A percentile compares a stretch with the other conserved stretches of the same genome.
These are phyloP conservation scores for Cercospora nicotianae DNA, from an alignment of 2,329 filamentous ascomycete genomes.

Conservation along the genomic window DNA sequence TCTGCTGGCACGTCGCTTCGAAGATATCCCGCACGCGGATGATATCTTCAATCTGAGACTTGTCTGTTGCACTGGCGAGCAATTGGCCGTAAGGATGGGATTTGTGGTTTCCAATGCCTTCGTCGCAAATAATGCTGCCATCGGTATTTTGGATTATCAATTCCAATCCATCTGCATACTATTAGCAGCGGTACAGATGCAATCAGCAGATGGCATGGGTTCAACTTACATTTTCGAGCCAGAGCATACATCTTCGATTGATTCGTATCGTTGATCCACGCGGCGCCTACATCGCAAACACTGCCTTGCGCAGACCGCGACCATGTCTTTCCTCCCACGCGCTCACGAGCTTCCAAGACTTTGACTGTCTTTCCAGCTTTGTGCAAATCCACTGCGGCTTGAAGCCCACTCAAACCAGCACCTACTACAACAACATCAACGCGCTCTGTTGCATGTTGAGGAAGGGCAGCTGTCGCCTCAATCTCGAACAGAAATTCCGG, in stretches of 20 bases:
- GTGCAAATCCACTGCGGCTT: slow-evolving; percentile 34
- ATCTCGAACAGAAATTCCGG: slow-evolving; percentile 33
- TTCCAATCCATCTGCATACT: slow-evolving; percentile 40
- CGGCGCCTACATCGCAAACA: slow-evolving; percentile 55
- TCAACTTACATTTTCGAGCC: slow-evolving; percentile 36
- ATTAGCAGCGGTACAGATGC: background rate
- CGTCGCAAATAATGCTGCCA: slow-evolving; percentile 49
- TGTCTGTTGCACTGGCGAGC: slow-evolving; percentile 26
- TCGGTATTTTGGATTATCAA: slow-evolving; percentile 51
- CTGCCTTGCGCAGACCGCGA: slow-evolving; percentile 39
- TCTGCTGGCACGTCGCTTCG: slow-evolving; percentile 43
- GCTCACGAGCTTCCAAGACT: slow-evolving; percentile 39
- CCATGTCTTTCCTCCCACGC: slow-evolving; percentile 50
- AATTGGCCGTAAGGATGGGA: slow-evolving; percentile 40
- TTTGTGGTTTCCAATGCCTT: slow-evolving; percentile 39
- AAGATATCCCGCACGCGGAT: slow-evolving; percentile 40
- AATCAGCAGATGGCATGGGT: background rate
- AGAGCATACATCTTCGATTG: slow-evolving; percentile 51
- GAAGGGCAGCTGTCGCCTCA: slow-evolving; percentile 30
- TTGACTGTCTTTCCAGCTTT: slow-evolving; percentile 32
- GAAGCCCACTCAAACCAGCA: slow-evolving; percentile 37
- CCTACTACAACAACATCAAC: slow-evolving; percentile 39
- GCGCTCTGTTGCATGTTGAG: slow-evolving; percentile 18
- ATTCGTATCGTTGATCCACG: slow-evolving; percentile 61
- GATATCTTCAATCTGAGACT: slow-evolving; percentile 31